A percentile compares a stretch with the other conserved stretches of the same genome.
These are phyloP conservation scores for Exophiala sp. DNA, from an alignment of 2,329 filamentous ascomycete genomes.

Conservation along the genomic window DNA sequence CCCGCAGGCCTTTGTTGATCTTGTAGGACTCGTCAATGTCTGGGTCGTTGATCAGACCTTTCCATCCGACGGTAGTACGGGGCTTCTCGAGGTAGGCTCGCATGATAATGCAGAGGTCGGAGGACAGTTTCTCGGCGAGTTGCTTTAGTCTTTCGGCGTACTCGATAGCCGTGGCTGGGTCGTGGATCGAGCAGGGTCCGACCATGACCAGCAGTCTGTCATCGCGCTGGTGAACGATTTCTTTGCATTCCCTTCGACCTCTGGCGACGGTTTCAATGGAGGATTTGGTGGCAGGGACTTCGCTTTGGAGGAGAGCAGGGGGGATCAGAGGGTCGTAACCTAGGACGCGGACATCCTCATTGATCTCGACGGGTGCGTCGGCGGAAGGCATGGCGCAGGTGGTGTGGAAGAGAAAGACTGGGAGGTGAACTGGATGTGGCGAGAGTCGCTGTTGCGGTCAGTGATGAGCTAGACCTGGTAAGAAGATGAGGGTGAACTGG, in stretches of 20 bases:
- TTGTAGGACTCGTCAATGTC: constrained; percentile 98
- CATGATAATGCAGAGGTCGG: constrained; percentile 94
- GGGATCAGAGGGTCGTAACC: constrained; percentile 92
- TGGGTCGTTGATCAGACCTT: constrained; percentile 96
- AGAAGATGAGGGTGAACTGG: background rate
- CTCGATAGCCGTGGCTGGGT: constrained; percentile 81
- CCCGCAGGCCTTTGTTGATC: constrained; percentile 93
- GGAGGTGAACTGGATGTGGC: background rate
- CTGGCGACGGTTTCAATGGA: constrained; percentile 54
- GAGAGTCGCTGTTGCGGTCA: background rate
- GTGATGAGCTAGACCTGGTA: too few species aligned
- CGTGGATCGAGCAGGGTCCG: constrained; percentile 96
- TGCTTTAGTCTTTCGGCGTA: constrained; percentile 83
- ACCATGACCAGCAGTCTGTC: constrained; percentile 72
- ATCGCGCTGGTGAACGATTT: constrained; percentile 59
- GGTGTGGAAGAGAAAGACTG: constrained; percentile 56
- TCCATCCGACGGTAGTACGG: constrained; percentile 96
- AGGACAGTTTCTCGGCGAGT: constrained; percentile 81
- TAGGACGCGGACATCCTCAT: constrained; percentile 55
- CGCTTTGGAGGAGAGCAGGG: constrained; percentile 90
- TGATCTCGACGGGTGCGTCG: constrained; percentile 23
- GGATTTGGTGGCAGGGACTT: constrained; percentile 61
- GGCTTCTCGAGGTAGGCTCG: constrained; percentile 98
- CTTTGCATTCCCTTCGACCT: constrained; percentile 59
- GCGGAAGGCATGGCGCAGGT: constrained; percentile 31